Conservation (phyloP, 352 stramenopile genomes). For the Globisporangium yorkense region DNA sequence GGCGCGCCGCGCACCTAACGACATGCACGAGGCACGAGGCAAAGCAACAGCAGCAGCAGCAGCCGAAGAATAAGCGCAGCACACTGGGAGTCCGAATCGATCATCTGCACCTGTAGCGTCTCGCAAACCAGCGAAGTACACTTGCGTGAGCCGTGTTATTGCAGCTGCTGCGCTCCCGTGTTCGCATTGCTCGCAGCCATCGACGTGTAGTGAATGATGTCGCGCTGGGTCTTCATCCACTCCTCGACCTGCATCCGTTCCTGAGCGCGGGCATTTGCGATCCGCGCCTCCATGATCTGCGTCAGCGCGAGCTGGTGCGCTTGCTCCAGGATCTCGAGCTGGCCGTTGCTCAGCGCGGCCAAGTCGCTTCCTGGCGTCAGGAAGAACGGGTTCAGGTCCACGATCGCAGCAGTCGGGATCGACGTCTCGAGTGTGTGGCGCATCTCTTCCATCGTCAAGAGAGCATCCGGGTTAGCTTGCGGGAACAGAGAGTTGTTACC, state of each 20-base stretch:
- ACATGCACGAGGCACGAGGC: no score
- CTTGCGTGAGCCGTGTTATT: no score
- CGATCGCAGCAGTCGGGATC: conserved; percentile 27
- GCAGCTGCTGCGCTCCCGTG: no score
- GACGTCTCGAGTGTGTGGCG: conserved; percentile 29
- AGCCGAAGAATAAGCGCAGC: no score
- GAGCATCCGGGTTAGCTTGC: background rate
- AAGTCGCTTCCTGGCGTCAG: conserved; percentile 49
- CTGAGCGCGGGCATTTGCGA: conserved; percentile 46
- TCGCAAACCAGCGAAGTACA: no score
- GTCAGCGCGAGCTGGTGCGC: conserved; percentile 50
- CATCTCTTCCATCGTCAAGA: conserved; percentile 42
- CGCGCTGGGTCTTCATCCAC: conserved; percentile 67
- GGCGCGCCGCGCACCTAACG: background rate
- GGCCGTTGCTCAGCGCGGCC: conserved; percentile 51
- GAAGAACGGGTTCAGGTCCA: conserved; percentile 40
- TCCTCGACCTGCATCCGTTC: conserved; percentile 68
- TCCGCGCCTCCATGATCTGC: conserved; percentile 53
- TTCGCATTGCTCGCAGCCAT: conserved; percentile 4
- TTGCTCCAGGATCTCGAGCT: conserved; percentile 69
- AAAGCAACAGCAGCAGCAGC: no score
- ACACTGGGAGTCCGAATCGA: no score
- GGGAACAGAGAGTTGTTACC: conserved; percentile 1
- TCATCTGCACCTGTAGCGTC: no score
- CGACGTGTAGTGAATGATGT: conserved; percentile 38